Evolutionary conservation across 202 grass and related monocot genomes (phyloP).

Genomic region (Setaria italica): DNA sequence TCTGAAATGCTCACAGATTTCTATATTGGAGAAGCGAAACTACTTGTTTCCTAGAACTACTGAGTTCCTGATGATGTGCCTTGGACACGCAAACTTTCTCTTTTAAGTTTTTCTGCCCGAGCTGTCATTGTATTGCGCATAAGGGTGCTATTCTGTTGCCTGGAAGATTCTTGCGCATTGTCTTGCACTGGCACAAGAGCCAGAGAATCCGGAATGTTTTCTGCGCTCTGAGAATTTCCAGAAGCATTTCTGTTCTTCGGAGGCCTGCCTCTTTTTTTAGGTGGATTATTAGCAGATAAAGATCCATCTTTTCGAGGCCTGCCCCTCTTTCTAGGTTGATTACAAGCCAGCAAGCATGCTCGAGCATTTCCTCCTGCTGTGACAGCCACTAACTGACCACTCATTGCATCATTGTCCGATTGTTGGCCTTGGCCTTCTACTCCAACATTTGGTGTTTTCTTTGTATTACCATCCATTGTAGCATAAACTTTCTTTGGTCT

Average conservation of each 20-base stretch:
- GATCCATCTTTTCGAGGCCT: conserved; percentile 52
- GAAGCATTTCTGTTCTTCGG: conserved; percentile 39
- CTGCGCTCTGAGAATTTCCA: conserved; percentile 34
- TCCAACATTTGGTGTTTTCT: conserved; percentile 34
- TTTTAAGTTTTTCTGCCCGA: conserved; percentile 72
- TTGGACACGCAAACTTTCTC: conserved; percentile 48
- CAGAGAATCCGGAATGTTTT: conserved; percentile 14
- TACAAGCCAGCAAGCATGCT: conserved; percentile 31
- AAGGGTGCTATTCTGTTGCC: conserved; percentile 36
- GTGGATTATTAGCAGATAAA: conserved; percentile 24
- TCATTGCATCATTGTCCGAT: conserved; percentile 26
- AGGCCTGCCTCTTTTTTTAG: conserved; percentile 63
- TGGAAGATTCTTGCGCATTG: no score
- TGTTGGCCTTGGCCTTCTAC: conserved; percentile 24
- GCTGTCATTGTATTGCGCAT: conserved; percentile 42
- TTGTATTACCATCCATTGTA: conserved; percentile 24
- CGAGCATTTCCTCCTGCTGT: conserved; percentile 30
- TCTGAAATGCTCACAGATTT: conserved; percentile 41
- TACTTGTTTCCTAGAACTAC: conserved; percentile 51
- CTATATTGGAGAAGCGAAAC: conserved; percentile 44
- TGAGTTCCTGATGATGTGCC: conserved; percentile 30
- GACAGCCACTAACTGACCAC: no score
- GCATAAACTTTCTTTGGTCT: conserved; percentile 56
- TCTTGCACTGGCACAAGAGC: conserved; percentile 7
- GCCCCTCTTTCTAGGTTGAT: conserved; percentile 58